Conservation (phyloP, 176 grass and related monocot genomes). For the Puccinellia tenuiflora region DNA sequence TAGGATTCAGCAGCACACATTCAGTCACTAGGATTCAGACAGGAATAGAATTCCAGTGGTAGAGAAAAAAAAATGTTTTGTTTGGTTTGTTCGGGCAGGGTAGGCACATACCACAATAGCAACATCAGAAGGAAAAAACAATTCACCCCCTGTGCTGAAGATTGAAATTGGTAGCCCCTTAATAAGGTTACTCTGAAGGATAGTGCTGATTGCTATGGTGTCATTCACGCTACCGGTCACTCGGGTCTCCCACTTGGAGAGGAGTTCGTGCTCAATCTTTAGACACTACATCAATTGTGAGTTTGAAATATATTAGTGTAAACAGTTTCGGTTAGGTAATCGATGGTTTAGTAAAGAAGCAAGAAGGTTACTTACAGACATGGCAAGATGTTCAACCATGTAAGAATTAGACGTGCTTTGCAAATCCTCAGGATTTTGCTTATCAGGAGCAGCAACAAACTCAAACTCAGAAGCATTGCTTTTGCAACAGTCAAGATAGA, state of each 20-base stretch:
- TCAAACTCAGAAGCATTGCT: neutral
- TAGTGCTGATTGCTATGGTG: neutral
- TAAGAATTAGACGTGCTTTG: neutral
- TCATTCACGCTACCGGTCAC: rapidly evolving
- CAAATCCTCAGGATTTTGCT: neutral
- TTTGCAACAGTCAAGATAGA: neutral
- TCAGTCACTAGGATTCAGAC: neutral
- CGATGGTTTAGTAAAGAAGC: neutral
- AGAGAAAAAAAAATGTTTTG: neutral
- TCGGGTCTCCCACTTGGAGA: neutral
- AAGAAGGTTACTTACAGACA: neutral
- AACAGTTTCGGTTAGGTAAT: neutral
- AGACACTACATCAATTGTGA: neutral
- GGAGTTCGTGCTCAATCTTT: constrained; percentile 13
- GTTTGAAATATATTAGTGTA: neutral
- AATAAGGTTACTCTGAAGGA: constrained; percentile 1
- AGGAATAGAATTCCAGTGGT: neutral
- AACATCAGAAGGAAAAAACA: neutral
- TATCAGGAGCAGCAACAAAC: neutral
- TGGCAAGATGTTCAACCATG: neutral
- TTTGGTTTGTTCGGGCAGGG: neutral
- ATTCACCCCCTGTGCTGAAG: neutral
- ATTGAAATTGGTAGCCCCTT: neutral
- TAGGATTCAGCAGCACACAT: neutral
- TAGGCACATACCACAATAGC: constrained; percentile 22